These are phyloP conservation scores for Emericellopsis atlantica DNA, from an alignment of 2,329 filamentous ascomycete species.

Conservation along the genomic window DNA sequence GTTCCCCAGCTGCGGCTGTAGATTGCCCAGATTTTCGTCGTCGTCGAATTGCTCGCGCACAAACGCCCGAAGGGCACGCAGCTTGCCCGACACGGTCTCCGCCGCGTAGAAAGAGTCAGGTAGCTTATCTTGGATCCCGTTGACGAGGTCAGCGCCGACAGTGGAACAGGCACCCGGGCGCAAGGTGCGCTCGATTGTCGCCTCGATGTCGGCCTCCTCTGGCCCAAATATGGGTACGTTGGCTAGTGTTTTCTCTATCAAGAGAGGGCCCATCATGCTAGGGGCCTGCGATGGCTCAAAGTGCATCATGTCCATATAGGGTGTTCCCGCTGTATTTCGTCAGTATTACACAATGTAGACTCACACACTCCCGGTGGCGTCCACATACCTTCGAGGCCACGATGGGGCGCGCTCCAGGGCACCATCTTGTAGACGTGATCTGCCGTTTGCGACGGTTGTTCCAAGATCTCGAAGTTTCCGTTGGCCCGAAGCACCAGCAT, in stretches of 20 bases:
- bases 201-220: constrained; percentile 27
- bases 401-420: constrained; percentile 47
- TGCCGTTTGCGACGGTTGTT: constrained; percentile 45
- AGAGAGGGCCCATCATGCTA: constrained; percentile 39
- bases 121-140: constrained; percentile 19
- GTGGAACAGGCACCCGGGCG: constrained; percentile 18
- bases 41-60: constrained; percentile 15
- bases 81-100: constrained; percentile 32
- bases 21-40: constrained; percentile 8
- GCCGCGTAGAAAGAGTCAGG: constrained; percentile 28
- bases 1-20: constrained; percentile 11
- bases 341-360: not conserved
- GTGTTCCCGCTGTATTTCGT: constrained; percentile 25
- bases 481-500: constrained; percentile 47
- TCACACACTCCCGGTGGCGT: not conserved
- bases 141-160: constrained; percentile 21
- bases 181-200: constrained; percentile 27
- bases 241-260: constrained; percentile 38
- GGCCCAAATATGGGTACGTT: constrained; percentile 45
- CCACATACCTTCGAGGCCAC: constrained; percentile 38
- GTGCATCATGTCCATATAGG: constrained; percentile 43
- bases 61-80: constrained; percentile 30
- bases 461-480: constrained; percentile 47
- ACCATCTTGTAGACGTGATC: constrained; percentile 47
- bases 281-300: constrained; percentile 42